Base-by-base conservation (phyloP, 2,329 filamentous ascomycete genomes). In the Verticillium zaregamsianum region DNA sequence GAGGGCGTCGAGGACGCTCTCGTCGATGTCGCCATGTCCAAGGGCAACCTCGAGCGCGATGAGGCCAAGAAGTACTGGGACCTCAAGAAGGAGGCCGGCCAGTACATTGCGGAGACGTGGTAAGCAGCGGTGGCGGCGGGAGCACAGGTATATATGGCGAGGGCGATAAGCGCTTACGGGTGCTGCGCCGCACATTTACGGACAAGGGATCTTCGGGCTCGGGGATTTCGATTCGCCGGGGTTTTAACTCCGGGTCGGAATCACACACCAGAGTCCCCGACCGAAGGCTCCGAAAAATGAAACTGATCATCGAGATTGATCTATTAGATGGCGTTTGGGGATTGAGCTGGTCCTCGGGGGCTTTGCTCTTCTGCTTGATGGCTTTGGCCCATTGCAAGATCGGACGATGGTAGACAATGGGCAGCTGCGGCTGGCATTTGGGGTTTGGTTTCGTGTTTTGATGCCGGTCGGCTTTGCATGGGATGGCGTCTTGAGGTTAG, bases 1-100 rank as follows among this genome's bases (percentile, higher is more conserved):
- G 95, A 98, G 76, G 95, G 95, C 55, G 95, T 99, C 3, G 91
- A 98, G 73, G 83, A 88, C 56, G 91, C 94, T 0, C 82, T 99
- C 15, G 82, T 97, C 31, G 91, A 97, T 65, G 93, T 97, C 1
- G 92, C 93, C 59, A 96, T 97, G 89, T 82, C 88, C 67, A 97
- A 97, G 82, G 95, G 94, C 12, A 93, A 93, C 70, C 78, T 99
- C 59, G 90, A 92, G 72, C 81, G 83, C 25, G 88, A 93, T 35
- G 92, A 96, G 73, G 94, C 95, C 2, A 82, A 85, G 72, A 86
- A 90, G 66, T 99, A 97, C 74, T 98, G 95, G 95, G 80, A 88
- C 55, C 83, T 91, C 69, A 98, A 98, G 87, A 94, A 90, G 81
- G 90, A 93, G 68, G 92, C 88, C 31, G 93, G 93, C 4, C 93